Conservation (phyloP, 495 filamentous ascomycete species). For the Cercophora samala region DNA sequence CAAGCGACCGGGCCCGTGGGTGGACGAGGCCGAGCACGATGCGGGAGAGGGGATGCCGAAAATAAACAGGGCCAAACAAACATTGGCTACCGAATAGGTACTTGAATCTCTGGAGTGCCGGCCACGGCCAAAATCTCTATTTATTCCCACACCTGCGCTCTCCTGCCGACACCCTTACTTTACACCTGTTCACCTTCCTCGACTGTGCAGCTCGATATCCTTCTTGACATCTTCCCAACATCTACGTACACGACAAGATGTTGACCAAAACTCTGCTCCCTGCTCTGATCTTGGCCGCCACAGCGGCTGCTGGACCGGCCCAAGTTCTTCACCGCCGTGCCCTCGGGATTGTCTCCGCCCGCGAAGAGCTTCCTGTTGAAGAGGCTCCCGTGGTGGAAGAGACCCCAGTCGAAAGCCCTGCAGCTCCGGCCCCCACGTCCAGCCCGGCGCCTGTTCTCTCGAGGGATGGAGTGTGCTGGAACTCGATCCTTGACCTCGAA, state of each 20-base stretch:
- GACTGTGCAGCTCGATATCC: neutral
- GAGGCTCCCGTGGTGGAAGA: constrained; percentile 58
- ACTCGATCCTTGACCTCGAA: constrained; percentile 10
- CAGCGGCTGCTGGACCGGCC: constrained; percentile 47
- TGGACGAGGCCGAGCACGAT: neutral
- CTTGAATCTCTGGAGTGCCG: neutral
- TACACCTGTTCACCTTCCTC: neutral
- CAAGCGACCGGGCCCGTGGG: neutral
- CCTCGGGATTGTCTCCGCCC: constrained; percentile 41
- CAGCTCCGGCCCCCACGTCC: constrained; percentile 44
- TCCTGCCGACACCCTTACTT: neutral
- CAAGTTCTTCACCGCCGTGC: constrained; percentile 50
- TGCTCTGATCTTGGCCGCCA: neutral
- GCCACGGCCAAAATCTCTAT: neutral
- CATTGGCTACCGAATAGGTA: neutral
- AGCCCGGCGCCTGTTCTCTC: neutral
- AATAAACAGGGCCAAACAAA: neutral
- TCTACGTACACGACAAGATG: neutral
- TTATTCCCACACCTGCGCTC: neutral
- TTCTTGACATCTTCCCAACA: neutral
- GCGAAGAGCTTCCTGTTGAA: constrained; percentile 52
- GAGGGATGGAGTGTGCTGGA: constrained; percentile 6
- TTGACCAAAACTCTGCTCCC: neutral
- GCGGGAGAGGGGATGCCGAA: neutral
- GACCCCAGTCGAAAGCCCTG: constrained; percentile 50